phyloP scores from a whole-genome alignment of 139 green algal species.

The Coelastrella sp. region DNA sequence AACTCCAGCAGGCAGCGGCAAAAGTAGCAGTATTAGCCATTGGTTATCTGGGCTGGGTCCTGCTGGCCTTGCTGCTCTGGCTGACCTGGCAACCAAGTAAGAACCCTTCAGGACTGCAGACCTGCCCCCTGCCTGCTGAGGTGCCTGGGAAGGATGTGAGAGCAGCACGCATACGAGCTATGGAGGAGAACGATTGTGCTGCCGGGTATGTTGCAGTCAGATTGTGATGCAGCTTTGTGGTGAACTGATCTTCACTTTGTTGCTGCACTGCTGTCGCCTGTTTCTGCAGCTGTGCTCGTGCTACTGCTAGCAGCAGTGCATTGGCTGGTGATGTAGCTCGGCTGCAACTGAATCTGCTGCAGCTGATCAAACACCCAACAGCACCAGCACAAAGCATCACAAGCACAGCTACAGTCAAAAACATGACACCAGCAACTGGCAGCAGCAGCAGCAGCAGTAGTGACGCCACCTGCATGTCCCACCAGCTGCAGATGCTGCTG shows the following conservation, averaged over 20 bases:
- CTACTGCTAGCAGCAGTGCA: background rate
- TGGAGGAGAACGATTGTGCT: too few relatives aligned
- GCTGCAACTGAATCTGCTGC: background rate
- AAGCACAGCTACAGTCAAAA: background rate
- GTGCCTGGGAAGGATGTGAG: too few relatives aligned
- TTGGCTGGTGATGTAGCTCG: background rate
- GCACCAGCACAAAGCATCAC: background rate
- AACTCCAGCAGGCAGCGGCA: background rate
- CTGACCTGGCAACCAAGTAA: background rate
- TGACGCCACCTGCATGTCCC: background rate
- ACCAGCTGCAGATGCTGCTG: background rate
- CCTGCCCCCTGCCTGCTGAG: too few relatives aligned
- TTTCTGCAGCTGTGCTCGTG: background rate
- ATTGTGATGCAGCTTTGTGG: too few relatives aligned
- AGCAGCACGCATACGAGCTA: too few relatives aligned
- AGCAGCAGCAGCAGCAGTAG: background rate
- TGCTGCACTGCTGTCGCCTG: background rate
- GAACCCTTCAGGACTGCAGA: background rate
- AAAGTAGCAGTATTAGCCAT: background rate
- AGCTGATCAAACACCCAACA: background rate
- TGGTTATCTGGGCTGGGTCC: background rate
- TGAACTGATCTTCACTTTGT: too few relatives aligned
- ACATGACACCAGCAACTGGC: background rate
- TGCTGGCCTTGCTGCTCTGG: background rate
- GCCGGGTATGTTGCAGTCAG: too few relatives aligned